Base-by-base conservation (phyloP, 2,329 filamentous ascomycete genomes). In the Talaromyces sp. region DNA sequence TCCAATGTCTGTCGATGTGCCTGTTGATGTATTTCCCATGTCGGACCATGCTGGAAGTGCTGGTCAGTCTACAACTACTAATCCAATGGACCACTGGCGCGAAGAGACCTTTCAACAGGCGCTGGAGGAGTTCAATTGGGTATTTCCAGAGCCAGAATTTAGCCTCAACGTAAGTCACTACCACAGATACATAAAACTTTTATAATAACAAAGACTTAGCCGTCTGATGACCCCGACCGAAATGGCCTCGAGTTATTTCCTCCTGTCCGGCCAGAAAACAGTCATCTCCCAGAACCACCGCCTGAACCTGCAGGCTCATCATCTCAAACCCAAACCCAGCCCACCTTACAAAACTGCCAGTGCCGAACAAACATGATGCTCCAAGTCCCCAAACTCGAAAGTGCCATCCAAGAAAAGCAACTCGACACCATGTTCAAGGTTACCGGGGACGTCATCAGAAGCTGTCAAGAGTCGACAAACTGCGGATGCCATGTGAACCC, bases 381-480 rank as follows among this genome's bases (percentile, higher is more conserved):
- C 18, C 56, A 60, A 10, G 31, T 64, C 18, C 62, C 62, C 27
- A 59, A 60, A 6, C 27, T 64, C 9, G 60, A 64, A 57, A 23
- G 52, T 31, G 60, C 54, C 16, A 62, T 62, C 31, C 56, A 53
- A 31, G 56, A 62, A 40, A 56, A 23, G 5, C 56, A 57, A 12
- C 60, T 64, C 9, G 62, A 64, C 57, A 57, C 53, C 16, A 61
- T 64, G 33, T 64, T 64, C 54, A 64, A 57, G 9, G 53, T 64
- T 40, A 62, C 60, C 3, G 60, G 60, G 7, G 62, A 64, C 16
- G 57, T 64, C 6, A 62, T 64, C 30, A 30, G 50, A 27, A 62
- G 60, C 54, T 64, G 62, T 50, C 60, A 53, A 36, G 56, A 64
- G 16, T 62, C 60, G 31, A 62, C 50, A 14, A 57, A 52, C 6